Evolutionary conservation across 2,329 filamentous ascomycete species (phyloP).

Genomic region (Alternaria sp.): DNA sequence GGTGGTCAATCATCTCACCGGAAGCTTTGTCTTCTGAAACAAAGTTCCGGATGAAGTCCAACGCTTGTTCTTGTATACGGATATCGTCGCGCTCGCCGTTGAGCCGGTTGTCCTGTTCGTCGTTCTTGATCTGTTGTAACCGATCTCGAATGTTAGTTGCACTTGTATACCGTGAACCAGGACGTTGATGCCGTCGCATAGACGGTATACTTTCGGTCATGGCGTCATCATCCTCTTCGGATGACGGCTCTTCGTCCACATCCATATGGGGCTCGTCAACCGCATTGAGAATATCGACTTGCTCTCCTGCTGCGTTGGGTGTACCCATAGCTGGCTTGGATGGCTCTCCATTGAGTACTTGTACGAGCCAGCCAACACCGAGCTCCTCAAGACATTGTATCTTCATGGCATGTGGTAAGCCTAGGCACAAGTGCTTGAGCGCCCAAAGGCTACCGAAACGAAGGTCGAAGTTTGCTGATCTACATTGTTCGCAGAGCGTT

Average conservation of each 20-base stretch:
- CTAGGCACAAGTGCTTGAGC: conserved; percentile 85
- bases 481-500: conserved; percentile 82
- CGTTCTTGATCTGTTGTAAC: conserved; percentile 60
- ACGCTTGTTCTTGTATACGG: conserved; percentile 86
- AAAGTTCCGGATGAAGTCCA: conserved; percentile 89
- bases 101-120: conserved; percentile 71
- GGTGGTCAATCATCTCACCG: conserved; percentile 79
- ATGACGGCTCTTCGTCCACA: conserved; percentile 46
- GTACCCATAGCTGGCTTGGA: conserved; percentile 58
- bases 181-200: conserved; percentile 46
- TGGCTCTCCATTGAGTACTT: conserved; percentile 71
- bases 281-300: conserved; percentile 66
- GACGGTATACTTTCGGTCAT: conserved; percentile 55
- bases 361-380: conserved; percentile 79
- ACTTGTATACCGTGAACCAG: conserved; percentile 45
- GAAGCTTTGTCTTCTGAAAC: conserved; percentile 68
- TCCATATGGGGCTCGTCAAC: conserved; percentile 52
- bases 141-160: conserved; percentile 47
- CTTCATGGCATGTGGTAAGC: conserved; percentile 74
- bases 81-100: conserved; percentile 79
- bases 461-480: conserved; percentile 78
- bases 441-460: conserved; percentile 91
- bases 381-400: conserved; percentile 79
- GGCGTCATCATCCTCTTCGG: conserved; percentile 53
- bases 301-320: conserved; percentile 65